Base-by-base conservation (phyloP, 306 rosid species). In the Psophocarpus tetragonolobus region DNA sequence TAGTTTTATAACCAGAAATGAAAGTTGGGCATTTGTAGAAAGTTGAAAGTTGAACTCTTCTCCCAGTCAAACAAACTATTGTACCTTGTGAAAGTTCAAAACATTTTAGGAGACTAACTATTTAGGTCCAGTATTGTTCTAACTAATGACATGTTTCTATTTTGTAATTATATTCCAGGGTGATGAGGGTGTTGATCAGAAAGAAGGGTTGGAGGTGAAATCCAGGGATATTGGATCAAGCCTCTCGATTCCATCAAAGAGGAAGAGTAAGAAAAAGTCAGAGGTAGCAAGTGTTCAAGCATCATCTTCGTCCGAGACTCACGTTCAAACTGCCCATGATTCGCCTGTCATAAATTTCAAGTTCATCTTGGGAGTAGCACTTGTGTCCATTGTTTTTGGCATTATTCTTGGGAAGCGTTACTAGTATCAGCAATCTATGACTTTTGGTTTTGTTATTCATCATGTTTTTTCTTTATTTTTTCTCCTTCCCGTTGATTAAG, bases 321-420 rank as follows among this genome's bases (percentile, higher is more conserved):
- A 48, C 5, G 17, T 71, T 68, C 87, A 77, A 68, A 76, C 86
- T 4, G 83, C 75, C 2, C 90, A 81, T 53, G 90, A 44, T 82
- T 90, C 99, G 2, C 75, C 90, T 3, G 10, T 83, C 81, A 73
- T 78, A 71, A 83, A 84, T 68, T n/a, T 81, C 51, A 88, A 96
- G 90, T 32, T 84, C 82, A 73, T 91, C 56, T 68, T 92, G 63
- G 98, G 86, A 76, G 92, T 91, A 26, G 97, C 93, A 79, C 57
- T 92, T 11, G 86, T 92, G 6, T 92, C 99, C 50, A 88, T 84
- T 75, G 87, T 92, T 76, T 6, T 90, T 21, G 98, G 99, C 73
- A 62, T 96, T 67, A 81, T 92, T 76, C 93, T 96, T 82, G 99
- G 98, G 76, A 96, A 91, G 75, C 88, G 83, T 38, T 96, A 92